Evolutionary conservation across 805 yeast species (phyloP), one percentile per base, ranked within the genome.

Genomic region (Wickerhamiella dianesei): DNA sequence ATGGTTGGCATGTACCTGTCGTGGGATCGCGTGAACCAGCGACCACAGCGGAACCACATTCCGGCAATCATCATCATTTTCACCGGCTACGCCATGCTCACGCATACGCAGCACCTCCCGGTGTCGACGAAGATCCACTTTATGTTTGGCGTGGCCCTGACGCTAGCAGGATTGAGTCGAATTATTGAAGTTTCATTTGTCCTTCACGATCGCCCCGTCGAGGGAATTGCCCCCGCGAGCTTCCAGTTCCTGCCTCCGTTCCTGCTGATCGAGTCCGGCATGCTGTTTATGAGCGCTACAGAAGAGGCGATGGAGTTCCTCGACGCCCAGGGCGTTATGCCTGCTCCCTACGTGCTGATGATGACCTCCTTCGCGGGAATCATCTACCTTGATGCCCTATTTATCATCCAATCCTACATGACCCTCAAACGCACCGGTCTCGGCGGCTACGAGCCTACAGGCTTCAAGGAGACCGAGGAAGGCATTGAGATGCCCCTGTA

Each of bases 11-110:
- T 89, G 50, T 82, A 74, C 64, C 65, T 88, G 48, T 74, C 94
- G 1, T 68, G 84, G 59, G 75, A 76, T 45, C 77, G 81, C 41
- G 55, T 56, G 29, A 57, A 59, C 43, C 57, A 64, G 43, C 56
- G 53, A 42, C 69, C 70, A n/a, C 68, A 70, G 49, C 73, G 96
- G 55, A 74, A 82, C 35, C 82, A 79, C 56, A 66, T 89, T 35
- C 97, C 97, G 2, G 80, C 94, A 2, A 54, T 87, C 37, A 75
- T 92, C 44, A 73, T 89, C 52, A 76, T 87, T 12, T 80, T 82
- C 59, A 89, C 96, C 0, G 97, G 96, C 1, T 89, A 85, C 75
- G 82, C 96, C 40, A 89, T 89, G 97, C 75, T 88, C 37, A 82
- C 85, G 55, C 97, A 89, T 65, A 72, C 75, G 1, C 97, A 89